Conservation (phyloP, 495 filamentous ascomycete genomes). For the Penicillium argentinense region DNA sequence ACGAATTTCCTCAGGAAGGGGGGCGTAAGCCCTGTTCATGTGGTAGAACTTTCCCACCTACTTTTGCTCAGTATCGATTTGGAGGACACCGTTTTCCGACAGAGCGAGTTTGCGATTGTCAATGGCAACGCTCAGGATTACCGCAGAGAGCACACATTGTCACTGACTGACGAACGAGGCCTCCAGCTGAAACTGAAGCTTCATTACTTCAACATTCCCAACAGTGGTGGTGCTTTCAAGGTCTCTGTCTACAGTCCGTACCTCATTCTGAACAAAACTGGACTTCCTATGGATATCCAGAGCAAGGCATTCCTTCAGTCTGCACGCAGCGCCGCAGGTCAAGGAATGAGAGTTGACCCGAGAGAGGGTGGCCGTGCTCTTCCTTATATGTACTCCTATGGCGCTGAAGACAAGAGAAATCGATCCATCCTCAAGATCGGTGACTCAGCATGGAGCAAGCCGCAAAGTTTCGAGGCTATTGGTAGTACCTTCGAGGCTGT, state of each 20-base stretch:
- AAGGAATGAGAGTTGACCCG: conserved; percentile 57
- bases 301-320: conserved; percentile 84
- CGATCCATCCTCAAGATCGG: conserved; percentile 82
- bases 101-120: conserved; percentile 95
- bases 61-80: conserved; percentile 89
- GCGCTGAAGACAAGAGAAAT: conserved; percentile 82
- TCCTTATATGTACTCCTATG: conserved; percentile 95
- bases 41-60: conserved; percentile 92
- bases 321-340: conserved; percentile 77
- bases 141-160: conserved; percentile 73
- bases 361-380: conserved; percentile 57
- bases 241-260: conserved; percentile 92
- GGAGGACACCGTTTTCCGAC: conserved; percentile 91
- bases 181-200: conserved; percentile 77
- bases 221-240: conserved; percentile 95
- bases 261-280: conserved; percentile 92
- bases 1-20: conserved; percentile 96
- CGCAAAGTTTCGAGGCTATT: conserved; percentile 98
- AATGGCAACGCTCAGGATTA: conserved; percentile 90
- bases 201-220: conserved; percentile 88
- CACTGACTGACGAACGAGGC: conserved; percentile 79
- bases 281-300: conserved; percentile 82
- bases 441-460: conserved; percentile 92
- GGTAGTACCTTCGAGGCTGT: conserved; percentile 86
- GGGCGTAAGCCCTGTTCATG: conserved; percentile 93